These are phyloP conservation scores for Talaromyces nanjingensis DNA, from an alignment of 495 filamentous ascomycete genomes.

Conservation along the genomic window DNA sequence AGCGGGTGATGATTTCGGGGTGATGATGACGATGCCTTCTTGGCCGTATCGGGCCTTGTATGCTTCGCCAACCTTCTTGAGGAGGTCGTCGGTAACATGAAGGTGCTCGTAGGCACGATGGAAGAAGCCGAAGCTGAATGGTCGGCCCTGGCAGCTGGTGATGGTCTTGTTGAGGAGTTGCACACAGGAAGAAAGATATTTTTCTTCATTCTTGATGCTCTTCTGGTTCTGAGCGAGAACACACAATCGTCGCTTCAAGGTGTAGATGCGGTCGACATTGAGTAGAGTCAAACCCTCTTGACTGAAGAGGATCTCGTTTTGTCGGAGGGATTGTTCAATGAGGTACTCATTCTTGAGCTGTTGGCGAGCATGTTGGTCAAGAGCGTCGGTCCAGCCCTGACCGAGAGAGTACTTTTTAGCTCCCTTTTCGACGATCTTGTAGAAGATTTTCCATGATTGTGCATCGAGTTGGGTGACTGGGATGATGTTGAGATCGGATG, in stretches of 20 bases:
- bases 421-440: slow-evolving; percentile 33
- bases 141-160: slow-evolving; percentile 48
- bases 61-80: slow-evolving; percentile 48
- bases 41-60: slow-evolving; percentile 51
- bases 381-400: slow-evolving; percentile 36
- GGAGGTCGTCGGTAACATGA: slow-evolving; percentile 43
- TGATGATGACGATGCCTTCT: slow-evolving; percentile 37
- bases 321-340: slow-evolving; percentile 55
- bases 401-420: slow-evolving; percentile 37
- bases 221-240: slow-evolving; percentile 31
- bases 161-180: slow-evolving; percentile 57
- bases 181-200: slow-evolving; percentile 41
- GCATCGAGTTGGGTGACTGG: slow-evolving; percentile 35
- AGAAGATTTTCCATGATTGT: slow-evolving; percentile 29
- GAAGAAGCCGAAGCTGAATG: slow-evolving; percentile 51
- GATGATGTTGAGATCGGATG: slow-evolving; percentile 39
- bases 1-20: slow-evolving; percentile 5
- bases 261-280: slow-evolving; percentile 65
- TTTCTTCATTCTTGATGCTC: slow-evolving; percentile 22
- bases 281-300: slow-evolving; percentile 63
- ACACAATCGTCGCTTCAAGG: slow-evolving; percentile 59
- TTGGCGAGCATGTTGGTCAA: slow-evolving; percentile 27
- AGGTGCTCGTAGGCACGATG: slow-evolving; percentile 58
- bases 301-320: slow-evolving; percentile 64
- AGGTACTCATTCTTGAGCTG: slow-evolving; percentile 44